Percentiles rank a stretch among this genome's conserved stretches.
phyloP scores from a whole-genome alignment of 75 land plant species.

The Sequoia sempervirens region DNA sequence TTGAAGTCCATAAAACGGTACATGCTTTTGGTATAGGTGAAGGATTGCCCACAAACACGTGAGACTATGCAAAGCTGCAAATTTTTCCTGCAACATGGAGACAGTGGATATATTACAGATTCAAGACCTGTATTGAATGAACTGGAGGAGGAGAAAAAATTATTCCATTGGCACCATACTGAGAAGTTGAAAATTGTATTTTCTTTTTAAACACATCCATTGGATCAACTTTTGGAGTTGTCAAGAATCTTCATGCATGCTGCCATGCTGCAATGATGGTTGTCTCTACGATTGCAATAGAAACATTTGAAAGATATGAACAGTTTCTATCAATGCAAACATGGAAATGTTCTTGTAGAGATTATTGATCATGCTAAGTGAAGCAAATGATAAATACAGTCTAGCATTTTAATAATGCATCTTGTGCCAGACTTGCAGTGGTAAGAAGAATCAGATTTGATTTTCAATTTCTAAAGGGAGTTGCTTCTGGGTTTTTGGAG shows the following conservation, averaged over 20 bases:
- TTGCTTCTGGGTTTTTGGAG: background rate
- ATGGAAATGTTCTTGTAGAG: background rate
- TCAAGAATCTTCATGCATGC: background rate
- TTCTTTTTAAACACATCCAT: background rate
- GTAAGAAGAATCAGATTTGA: background rate
- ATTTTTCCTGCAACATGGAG: background rate
- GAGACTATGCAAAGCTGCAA: background rate
- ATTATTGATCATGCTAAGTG: background rate
- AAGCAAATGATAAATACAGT: background rate
- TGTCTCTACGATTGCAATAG: background rate
- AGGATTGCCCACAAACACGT: background rate
- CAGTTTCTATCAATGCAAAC: background rate
- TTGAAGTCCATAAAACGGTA: background rate
- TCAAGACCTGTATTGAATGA: background rate
- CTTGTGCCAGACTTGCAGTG: background rate
- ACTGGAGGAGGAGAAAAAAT: background rate
- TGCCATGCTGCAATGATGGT: background rate
- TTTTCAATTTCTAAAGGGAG: background rate
- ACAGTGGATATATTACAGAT: background rate
- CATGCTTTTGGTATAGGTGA: background rate
- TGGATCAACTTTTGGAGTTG: background rate
- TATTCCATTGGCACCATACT: background rate
- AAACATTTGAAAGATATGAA: background rate
- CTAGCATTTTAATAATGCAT: background rate
- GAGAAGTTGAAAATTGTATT: background rate